These are phyloP conservation scores for Lenwebbia sp. DNA, from an alignment of 345 rosid genomes.

Conservation along the genomic window DNA sequence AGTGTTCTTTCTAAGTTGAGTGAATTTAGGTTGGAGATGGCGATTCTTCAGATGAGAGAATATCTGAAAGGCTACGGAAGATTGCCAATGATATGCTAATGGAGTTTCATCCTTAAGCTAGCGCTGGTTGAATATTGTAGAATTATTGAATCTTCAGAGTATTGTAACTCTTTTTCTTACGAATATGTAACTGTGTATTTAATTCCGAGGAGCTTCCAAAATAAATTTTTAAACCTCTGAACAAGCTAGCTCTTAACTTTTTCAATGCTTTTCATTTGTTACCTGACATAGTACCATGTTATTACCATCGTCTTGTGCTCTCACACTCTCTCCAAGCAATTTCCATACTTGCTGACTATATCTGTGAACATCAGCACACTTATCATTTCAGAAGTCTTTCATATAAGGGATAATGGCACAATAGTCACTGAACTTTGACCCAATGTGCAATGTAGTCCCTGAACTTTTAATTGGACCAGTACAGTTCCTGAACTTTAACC, in stretches of 20 bases:
- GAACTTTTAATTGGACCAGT: too few relatives aligned
- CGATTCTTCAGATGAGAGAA: constrained; percentile 10
- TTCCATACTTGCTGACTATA: neutral
- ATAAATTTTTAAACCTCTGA: neutral
- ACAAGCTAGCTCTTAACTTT: neutral
- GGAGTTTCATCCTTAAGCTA: neutral
- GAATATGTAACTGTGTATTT: neutral
- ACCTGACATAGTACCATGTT: neutral
- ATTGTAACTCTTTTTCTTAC: neutral
- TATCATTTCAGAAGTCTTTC: neutral
- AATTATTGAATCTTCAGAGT: neutral
- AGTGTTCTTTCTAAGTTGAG: neutral
- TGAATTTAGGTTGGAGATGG: constrained; percentile 14
- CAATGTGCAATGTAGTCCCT: too few relatives aligned
- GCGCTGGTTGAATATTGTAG: neutral
- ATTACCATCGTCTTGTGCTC: neutral
- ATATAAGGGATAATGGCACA: neutral
- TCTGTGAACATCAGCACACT: neutral
- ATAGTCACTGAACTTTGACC: too few relatives aligned
- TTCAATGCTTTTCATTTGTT: neutral
- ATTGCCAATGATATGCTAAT: constrained; percentile 11
- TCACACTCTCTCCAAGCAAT: neutral
- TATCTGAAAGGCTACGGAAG: constrained; percentile 20
- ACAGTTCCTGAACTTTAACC: too few relatives aligned
- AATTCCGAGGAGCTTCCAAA: neutral